Evolutionary conservation across 106 monocot species (phyloP).

Genomic region (Narthecium ossifragum): DNA sequence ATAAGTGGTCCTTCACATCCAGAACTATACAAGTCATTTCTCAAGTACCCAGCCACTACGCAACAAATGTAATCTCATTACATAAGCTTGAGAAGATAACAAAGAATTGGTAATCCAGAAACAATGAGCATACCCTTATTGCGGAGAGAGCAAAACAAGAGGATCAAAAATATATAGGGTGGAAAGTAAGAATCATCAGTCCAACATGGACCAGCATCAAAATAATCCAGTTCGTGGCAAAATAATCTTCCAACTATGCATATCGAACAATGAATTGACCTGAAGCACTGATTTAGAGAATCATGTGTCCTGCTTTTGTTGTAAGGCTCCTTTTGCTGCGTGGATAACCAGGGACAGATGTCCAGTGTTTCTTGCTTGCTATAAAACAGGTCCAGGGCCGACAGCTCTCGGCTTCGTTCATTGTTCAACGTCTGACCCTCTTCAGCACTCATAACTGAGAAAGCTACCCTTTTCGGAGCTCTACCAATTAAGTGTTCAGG

Average conservation of each 20-base stretch:
- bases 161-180: not conserved
- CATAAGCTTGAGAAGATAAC: not conserved
- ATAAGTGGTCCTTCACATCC: no score
- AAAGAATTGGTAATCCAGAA: conserved; percentile 3
- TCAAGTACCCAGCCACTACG: no score
- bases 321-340: not conserved
- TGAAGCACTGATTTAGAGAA: not conserved
- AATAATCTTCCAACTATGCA: not conserved
- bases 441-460: no score
- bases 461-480: no score
- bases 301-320: not conserved
- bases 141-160: not conserved
- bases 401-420: not conserved
- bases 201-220: no score
- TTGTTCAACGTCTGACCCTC: no score
- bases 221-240: not conserved
- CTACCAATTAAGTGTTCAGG: no score
- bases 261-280: not conserved
- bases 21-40: no score
- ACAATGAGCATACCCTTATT: not conserved
- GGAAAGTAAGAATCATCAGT: not conserved
- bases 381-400: conserved; percentile 3
- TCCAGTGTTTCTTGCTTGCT: not conserved
- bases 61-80: not conserved
- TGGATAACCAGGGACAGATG: conserved; percentile 3